Base-by-base conservation (phyloP, 805 yeast species). In the Saturnispora diversa region DNA sequence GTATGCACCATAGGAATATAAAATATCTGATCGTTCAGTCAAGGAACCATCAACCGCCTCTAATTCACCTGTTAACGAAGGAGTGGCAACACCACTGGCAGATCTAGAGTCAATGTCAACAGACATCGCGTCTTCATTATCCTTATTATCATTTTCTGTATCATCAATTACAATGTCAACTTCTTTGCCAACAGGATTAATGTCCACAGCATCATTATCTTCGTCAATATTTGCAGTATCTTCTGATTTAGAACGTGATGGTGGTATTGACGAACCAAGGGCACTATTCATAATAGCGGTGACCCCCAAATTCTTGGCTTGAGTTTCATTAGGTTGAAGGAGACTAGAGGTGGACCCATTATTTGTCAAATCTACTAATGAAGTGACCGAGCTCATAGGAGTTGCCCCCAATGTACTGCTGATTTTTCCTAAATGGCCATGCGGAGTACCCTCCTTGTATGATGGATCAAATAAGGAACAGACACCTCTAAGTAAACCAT, bases 391-490 rank as follows among this genome's bases (percentile, higher is more conserved):
- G 1, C 56, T 49, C 35, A 51, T 24, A 4, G 51, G 44, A 1
- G 45, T 15, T 1, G 44, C 31, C n/a, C 32, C 25, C 19, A 13
- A 7, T 28, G 35, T 5, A 21, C 29, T 2, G 29, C 12, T 24
- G 10, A 44, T 10, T 17, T 40, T 34, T 9, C 42, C 30, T 17
- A 40, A 13, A 38, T 39, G 37, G 24, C 46, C 31, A 35, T 23
- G 38, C 10, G 29, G 30, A 1, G 43, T n/a, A 7, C 44, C 43
- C 4, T 45, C 39, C 19, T 40, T 46, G 33, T 46, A 81, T 11
- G 78, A 75, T 0, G 94, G 84, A 54, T 86, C 95, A 50, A 84
- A 74, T 27, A 87, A 62, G 32, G 72, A 67, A 25, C 94, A 72
- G 7, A 76, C 63, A 20, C 96, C 95, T 31, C 88, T 75, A 4